Evolutionary conservation across 768 basidiomycete genomes (phyloP).

Genomic region (Naganishia kalamii): DNA sequence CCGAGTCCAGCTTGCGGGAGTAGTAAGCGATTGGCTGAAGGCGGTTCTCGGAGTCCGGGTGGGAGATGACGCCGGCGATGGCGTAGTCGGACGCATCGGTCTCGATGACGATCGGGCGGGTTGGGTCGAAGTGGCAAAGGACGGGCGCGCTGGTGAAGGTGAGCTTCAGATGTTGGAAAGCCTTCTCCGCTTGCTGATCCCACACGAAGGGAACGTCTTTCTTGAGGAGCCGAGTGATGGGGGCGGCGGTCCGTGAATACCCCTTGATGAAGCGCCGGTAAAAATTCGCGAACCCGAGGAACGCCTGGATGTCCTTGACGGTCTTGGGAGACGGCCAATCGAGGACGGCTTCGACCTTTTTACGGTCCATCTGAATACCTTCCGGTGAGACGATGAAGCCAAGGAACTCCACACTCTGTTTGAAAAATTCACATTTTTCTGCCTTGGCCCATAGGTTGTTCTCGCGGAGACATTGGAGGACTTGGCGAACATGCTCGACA

Average conservation of each 20-base stretch:
- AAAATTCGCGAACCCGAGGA: constrained; percentile 53
- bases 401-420: constrained; percentile 27
- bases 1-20: constrained; percentile 26
- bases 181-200: not conserved
- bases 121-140: constrained; percentile 12
- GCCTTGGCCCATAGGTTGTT: constrained; percentile 24
- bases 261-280: constrained; percentile 49
- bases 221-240: constrained; percentile 27
- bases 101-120: not conserved
- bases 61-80: constrained; percentile 12
- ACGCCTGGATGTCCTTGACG: constrained; percentile 47
- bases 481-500: constrained; percentile 20
- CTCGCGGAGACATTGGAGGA: constrained; percentile 26
- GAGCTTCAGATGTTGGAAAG: constrained; percentile 28
- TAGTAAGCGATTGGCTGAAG: constrained; percentile 23
- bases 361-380: constrained; percentile 44
- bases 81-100: constrained; percentile 21
- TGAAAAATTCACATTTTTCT: constrained; percentile 32
- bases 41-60: not conserved
- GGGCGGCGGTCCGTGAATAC: constrained; percentile 45
- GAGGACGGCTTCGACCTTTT: constrained; percentile 48
- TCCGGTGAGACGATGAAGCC: constrained; percentile 21
- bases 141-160: constrained; percentile 25
- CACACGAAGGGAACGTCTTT: constrained; percentile 27
- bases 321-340: constrained; percentile 48